These are phyloP conservation scores for Venturia pyrina DNA, from an alignment of 2,329 filamentous ascomycete species.

Conservation along the genomic window DNA sequence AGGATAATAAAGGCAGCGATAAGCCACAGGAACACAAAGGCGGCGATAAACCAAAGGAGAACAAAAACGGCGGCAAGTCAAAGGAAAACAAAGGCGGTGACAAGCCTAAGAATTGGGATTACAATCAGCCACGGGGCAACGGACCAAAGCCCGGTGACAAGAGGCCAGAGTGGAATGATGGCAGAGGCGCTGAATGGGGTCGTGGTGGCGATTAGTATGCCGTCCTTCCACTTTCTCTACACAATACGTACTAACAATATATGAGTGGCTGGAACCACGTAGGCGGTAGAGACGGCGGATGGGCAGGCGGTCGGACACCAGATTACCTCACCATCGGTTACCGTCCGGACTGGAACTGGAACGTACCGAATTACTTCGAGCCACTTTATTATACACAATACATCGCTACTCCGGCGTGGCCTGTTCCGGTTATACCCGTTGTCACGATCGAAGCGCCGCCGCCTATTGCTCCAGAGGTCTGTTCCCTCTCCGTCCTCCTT, in stretches of 20 bases:
- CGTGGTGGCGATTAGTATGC: background rate
- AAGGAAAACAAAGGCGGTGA: background rate
- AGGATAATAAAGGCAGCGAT: background rate
- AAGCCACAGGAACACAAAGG: background rate
- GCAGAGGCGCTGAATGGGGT: background rate
- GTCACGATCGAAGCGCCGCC: conserved; percentile 1
- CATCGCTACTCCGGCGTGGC: background rate
- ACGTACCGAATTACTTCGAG: background rate
- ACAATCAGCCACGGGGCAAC: background rate
- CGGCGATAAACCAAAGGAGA: background rate
- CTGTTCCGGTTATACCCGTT: background rate
- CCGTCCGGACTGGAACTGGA: background rate
- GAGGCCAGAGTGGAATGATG: background rate
- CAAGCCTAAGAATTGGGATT: background rate
- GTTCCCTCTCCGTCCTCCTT: background rate
- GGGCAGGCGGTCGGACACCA: background rate
- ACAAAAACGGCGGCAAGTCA: background rate
- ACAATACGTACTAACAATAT: background rate
- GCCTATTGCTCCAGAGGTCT: background rate
- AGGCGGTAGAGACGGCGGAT: background rate
- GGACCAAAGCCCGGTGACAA: background rate
- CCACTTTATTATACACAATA: background rate
- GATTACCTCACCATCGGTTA: background rate
- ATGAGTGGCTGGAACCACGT: background rate
- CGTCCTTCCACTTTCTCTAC: no score